phyloP scores from a whole-genome alignment of 352 stramenopile species.

The Globisporangium nodosum region DNA sequence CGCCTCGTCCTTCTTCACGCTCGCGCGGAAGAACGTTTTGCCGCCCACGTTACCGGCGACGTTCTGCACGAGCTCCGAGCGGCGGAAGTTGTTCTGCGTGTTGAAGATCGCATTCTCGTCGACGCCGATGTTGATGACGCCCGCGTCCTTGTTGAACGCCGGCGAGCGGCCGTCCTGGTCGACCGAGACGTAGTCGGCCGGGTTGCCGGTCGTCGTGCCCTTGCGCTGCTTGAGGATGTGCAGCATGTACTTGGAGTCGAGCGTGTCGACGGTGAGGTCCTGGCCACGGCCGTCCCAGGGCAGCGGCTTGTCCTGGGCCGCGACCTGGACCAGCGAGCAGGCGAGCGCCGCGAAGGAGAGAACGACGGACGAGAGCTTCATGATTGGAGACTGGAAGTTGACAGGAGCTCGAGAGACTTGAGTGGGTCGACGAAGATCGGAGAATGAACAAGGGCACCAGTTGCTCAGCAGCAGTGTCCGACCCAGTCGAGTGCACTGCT shows the following conservation, averaged over 20 bases:
- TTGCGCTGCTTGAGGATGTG: constrained; percentile 65
- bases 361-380: constrained; percentile 27
- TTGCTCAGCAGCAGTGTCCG: not conserved
- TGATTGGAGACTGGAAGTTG: not conserved
- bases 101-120: constrained; percentile 45
- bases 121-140: constrained; percentile 47
- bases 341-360: constrained; percentile 18
- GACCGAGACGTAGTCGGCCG: constrained; percentile 48
- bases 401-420: not conserved
- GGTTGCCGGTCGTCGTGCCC: constrained; percentile 27
- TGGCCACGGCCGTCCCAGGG: constrained; percentile 55
- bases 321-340: constrained; percentile 6
- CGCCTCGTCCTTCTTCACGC: constrained; percentile 38
- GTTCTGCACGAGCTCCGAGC: constrained; percentile 63
- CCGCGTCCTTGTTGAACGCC: constrained; percentile 54
- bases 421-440: not conserved
- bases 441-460: not conserved
- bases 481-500: no score
- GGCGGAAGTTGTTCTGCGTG: constrained; percentile 53
- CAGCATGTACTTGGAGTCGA: constrained; percentile 50
- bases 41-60: constrained; percentile 27
- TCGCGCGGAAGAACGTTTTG: constrained; percentile 61
- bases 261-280: constrained; percentile 43
- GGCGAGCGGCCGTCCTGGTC: constrained; percentile 33
- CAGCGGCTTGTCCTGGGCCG: constrained; percentile 23